Evolutionary conservation across 23 red algal species (phyloP).

Genomic region (Gracilaria gracilis): DNA sequence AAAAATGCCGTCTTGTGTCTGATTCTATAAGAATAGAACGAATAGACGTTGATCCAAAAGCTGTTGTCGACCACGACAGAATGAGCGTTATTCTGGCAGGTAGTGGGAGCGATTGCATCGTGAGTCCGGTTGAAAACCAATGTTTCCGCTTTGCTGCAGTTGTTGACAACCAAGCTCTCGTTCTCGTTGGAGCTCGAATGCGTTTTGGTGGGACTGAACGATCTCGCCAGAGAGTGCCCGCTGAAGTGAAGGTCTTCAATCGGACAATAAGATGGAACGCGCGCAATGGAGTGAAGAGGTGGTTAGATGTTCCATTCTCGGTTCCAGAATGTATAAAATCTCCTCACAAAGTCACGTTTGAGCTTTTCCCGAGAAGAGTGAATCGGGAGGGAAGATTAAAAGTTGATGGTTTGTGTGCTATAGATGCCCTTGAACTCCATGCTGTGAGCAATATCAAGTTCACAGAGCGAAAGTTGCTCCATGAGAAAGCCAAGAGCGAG

Average conservation of each 20-base stretch:
- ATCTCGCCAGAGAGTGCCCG: slow-evolving; percentile 53
- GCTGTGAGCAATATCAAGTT: slow-evolving; percentile 71
- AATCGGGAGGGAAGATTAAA: slow-evolving; percentile 15
- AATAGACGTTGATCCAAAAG: neutral
- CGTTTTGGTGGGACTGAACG: slow-evolving; percentile 63
- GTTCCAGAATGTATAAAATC: slow-evolving; percentile 65
- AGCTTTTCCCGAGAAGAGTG: slow-evolving; percentile 44
- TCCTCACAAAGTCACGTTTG: slow-evolving; percentile 48
- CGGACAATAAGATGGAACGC: slow-evolving; percentile 33
- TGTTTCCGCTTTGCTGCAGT: slow-evolving; percentile 46
- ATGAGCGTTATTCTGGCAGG: slow-evolving; percentile 51
- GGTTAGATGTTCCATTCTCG: slow-evolving; percentile 68
- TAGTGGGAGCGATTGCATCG: slow-evolving; percentile 51
- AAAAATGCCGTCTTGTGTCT: slow-evolving; percentile 60
- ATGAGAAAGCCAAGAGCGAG: slow-evolving; percentile 50
- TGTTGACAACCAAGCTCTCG: slow-evolving; percentile 32
- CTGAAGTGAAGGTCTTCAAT: slow-evolving; percentile 61
- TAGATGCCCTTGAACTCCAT: slow-evolving; percentile 70
- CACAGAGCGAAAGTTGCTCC: slow-evolving; percentile 54
- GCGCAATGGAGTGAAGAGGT: slow-evolving; percentile 63
- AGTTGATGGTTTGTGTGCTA: slow-evolving; percentile 44
- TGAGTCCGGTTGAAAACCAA: slow-evolving; percentile 52
- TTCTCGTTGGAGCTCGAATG: slow-evolving; percentile 68
- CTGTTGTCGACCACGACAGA: slow-evolving; percentile 19
- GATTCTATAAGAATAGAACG: slow-evolving; percentile 38